Evolutionary conservation across 1,139 yeast genomes (phyloP), one percentile per base, ranked within the genome.

Genomic region (Candida sojae): DNA sequence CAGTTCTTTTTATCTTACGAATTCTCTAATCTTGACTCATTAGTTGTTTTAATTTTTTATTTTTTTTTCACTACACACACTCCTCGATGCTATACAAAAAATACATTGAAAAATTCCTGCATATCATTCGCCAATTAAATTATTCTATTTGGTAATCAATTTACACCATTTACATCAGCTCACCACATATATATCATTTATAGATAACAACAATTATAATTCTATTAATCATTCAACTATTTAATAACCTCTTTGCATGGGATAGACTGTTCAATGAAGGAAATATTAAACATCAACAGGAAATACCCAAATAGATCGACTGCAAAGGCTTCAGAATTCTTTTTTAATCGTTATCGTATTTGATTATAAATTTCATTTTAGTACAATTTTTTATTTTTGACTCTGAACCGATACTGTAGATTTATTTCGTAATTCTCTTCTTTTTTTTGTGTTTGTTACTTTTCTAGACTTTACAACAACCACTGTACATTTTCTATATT

Each of bases 101-200:
- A 23, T 5, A n/a, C 21, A 21, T 8, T 36, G 39, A 36, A 36
- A 33, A 39, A 29, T 28, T 26, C 42, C 42, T 39, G 42, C 34
- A 39, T 39, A 39, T 30, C 17, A 13, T n/a, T 28, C 34, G 13
- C 42, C 42, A 39, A 39, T 39, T 28, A 39, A 39, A 39, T 39
- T 17, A 8, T 6, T 13, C 12, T 39, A 39, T 39, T 39, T 39
- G 12, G 33, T 39, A 39, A 39, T 39, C 42, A 39, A 34, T 13
- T 10, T 26, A 33, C 23, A n/a, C 4, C 39, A 23, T 8, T 36
- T 13, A 21, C 39, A 23, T 36, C 39, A 34, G 38, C 8, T n/a
- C 38, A 34, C 26, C 13, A 17, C 13, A 17, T 17, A 2, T 17
- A 17, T 17, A 17, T 17, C 21, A 17, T 17, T 3, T 17, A 17